Evolutionary conservation across 2,329 filamentous ascomycete genomes (phyloP).

Genomic region (Myriosclerotinia duriaeana): DNA sequence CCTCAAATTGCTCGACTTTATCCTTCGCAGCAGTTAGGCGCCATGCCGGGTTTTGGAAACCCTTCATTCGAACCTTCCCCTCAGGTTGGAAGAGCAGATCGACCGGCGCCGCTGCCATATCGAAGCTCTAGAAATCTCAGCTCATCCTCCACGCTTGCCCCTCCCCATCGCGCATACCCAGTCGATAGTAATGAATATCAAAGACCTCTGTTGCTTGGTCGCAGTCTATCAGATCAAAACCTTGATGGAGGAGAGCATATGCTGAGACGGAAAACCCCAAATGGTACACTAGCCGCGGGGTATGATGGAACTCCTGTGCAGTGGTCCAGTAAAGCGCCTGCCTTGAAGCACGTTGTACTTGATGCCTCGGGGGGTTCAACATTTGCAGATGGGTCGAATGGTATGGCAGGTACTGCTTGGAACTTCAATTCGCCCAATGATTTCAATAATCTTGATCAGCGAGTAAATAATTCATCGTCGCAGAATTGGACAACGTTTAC

Average conservation of each 20-base stretch:
- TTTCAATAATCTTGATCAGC: conserved; percentile 27
- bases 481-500: conserved; percentile 17
- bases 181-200: conserved; percentile 32
- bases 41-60: conserved; percentile 35
- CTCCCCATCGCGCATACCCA: conserved; percentile 35
- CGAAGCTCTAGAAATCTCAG: conserved; percentile 37
- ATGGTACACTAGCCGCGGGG: conserved; percentile 85
- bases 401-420: conserved; percentile 11
- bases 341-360: conserved; percentile 79
- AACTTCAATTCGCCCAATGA: conserved; percentile 18
- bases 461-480: conserved; percentile 15
- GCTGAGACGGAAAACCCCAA: conserved; percentile 87
- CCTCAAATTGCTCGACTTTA: conserved; percentile 47
- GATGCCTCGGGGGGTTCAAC: conserved; percentile 49
- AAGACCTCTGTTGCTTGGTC: conserved; percentile 25
- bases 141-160: conserved; percentile 28
- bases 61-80: conserved; percentile 34
- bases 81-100: conserved; percentile 31
- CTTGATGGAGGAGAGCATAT: conserved; percentile 53
- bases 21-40: conserved; percentile 40
- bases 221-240: conserved; percentile 48
- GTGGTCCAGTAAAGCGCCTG: conserved; percentile 69
- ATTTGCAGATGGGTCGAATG: conserved; percentile 25
- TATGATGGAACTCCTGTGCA: conserved; percentile 83
- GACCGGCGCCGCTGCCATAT: conserved; percentile 33